Conservation (phyloP, 345 rosid species). For the Aegle marmelos region DNA sequence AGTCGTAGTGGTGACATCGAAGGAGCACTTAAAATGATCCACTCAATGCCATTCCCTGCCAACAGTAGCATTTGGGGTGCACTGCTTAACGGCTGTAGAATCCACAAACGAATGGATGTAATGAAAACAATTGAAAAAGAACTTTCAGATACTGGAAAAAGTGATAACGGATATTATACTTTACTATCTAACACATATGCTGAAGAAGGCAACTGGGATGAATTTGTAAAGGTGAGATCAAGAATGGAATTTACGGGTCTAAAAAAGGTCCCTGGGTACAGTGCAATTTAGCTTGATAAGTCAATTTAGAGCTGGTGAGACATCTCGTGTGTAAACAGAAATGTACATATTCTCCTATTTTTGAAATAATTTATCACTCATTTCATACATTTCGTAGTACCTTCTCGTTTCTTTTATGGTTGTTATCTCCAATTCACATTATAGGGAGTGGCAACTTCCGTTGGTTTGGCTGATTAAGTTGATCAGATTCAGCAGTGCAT, state of each 20-base stretch:
- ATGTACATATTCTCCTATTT: not conserved
- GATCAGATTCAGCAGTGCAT: not conserved
- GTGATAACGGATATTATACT: slow-evolving; percentile 68
- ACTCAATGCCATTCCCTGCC: slow-evolving; percentile 58
- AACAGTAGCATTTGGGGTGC: slow-evolving; percentile 70
- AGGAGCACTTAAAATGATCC: slow-evolving; percentile 59
- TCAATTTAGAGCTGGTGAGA: slow-evolving; percentile 21
- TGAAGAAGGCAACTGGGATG: slow-evolving; percentile 75
- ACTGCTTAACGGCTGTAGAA: slow-evolving; percentile 75
- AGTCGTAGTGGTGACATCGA: slow-evolving; percentile 75
- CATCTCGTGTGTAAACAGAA: slow-evolving; percentile 10
- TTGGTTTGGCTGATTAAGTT: not conserved
- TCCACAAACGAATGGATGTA: slow-evolving; percentile 68
- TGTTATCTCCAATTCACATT: not conserved
- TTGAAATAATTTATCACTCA: no score
- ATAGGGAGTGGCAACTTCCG: not conserved
- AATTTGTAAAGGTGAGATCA: slow-evolving; percentile 44
- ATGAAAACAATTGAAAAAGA: slow-evolving; percentile 44
- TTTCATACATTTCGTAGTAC: not conserved
- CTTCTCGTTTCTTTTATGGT: not conserved
- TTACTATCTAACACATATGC: slow-evolving; percentile 73
- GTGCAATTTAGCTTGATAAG: slow-evolving; percentile 36
- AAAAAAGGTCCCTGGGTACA: slow-evolving; percentile 71
- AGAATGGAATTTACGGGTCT: slow-evolving; percentile 39
- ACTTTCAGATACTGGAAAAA: slow-evolving; percentile 36